phyloP scores from a whole-genome alignment of 73 alveolate species.

The Symbiodinium pilosum region DNA sequence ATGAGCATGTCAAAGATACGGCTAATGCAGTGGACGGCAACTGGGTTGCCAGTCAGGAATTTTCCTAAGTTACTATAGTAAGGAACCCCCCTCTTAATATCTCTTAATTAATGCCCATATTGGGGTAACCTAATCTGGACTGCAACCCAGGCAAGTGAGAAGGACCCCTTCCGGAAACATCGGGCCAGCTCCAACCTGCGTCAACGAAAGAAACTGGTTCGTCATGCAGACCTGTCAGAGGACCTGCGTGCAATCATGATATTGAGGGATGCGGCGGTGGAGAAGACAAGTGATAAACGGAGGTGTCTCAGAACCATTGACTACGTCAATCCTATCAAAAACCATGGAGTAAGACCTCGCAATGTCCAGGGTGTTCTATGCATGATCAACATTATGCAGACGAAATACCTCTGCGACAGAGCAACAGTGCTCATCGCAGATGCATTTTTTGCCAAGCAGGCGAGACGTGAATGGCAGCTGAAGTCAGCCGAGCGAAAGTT shows the following conservation, averaged over 20 bases:
- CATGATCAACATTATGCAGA: constrained; percentile 25
- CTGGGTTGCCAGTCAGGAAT: too few species aligned
- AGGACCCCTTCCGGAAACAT: background rate
- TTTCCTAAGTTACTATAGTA: too few species aligned
- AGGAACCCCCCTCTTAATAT: too few species aligned
- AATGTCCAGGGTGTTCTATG: background rate
- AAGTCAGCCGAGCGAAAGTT: constrained; percentile 30
- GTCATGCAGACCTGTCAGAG: background rate
- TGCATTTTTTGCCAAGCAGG: background rate
- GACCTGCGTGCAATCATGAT: constrained; percentile 61
- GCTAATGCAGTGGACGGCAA: constrained; percentile 5
- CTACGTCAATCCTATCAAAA: background rate
- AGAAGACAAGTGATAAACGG: background rate
- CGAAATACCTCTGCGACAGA: constrained; percentile 51
- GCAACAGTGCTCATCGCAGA: background rate
- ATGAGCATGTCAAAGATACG: constrained; percentile 3
- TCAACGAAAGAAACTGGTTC: background rate
- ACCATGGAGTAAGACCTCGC: background rate
- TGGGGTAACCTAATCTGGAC: too few species aligned
- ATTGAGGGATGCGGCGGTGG: background rate
- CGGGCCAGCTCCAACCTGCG: background rate
- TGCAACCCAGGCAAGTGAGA: too few species aligned
- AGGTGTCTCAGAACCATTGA: background rate
- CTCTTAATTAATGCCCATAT: too few species aligned
- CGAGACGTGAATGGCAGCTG: background rate